phyloP scores from a whole-genome alignment of 352 stramenopile genomes.

The Pythium volutum region DNA sequence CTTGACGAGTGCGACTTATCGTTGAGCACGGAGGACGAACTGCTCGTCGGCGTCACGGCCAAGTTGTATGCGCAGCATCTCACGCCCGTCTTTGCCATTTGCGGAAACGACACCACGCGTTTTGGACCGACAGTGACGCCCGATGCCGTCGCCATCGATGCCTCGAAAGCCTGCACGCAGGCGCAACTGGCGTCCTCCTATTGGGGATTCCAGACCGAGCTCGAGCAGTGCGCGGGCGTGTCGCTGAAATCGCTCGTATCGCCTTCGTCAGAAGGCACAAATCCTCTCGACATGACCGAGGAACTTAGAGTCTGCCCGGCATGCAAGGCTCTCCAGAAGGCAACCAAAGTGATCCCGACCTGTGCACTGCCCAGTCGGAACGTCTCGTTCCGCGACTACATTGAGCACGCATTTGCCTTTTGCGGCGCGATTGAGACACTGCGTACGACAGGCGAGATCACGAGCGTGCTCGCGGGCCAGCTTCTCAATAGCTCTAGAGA shows the following conservation, averaged over 20 bases:
- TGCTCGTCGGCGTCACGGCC: neutral
- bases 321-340: neutral
- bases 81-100: neutral
- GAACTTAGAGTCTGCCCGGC: neutral
- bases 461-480: neutral
- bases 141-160: neutral
- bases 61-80: slow-evolving; percentile 5
- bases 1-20: slow-evolving; percentile 5
- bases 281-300: neutral
- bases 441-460: neutral
- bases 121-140: neutral
- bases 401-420: slow-evolving; percentile 2
- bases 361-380: neutral
- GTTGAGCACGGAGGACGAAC: neutral
- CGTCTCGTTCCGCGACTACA: neutral
- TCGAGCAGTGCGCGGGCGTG: slow-evolving; percentile 2
- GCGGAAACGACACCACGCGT: neutral
- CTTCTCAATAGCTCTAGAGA: neutral
- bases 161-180: neutral
- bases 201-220: neutral
- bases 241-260: neutral
- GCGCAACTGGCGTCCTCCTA: neutral
- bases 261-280: neutral
- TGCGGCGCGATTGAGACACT: neutral
- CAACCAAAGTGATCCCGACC: neutral